Evolutionary conservation across 148 eudicot genomes (phyloP), one percentile per base, ranked within the genome.

Genomic region (Heliamphora exappendiculata): DNA sequence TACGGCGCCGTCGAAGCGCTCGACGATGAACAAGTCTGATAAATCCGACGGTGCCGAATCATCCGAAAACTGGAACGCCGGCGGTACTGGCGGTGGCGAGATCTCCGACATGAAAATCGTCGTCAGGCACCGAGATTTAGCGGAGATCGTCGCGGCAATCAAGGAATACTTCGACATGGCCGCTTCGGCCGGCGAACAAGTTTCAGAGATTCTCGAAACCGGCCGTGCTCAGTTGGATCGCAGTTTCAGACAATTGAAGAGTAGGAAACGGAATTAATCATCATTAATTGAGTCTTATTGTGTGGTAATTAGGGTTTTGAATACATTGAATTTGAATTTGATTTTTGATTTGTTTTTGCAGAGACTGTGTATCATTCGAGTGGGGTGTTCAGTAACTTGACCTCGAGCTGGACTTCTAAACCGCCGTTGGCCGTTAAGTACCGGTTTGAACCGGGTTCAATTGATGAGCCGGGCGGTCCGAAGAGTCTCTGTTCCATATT

Each of bases 321-420:
- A n/a, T n/a, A n/a, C n/a, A 17, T 19, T n/a, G n/a, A n/a, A n/a
- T n/a, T n/a, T 19, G 60, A 1, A 3, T 53, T 73, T 71, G 60
- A 13, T 74, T 47, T 76, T n/a, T 3, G 37, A 65, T 37, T 75
- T 74, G 50, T 63, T 77, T 72, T 78, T 85, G 81, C 83, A 95
- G 99, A 93, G 84, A 95, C 97, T 20, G 94, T 95, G 29, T 93
- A 95, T 84, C 99, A 95, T 84, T 95, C 99, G 7, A 92, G 93
- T 79, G 97, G 99, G 50, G 84, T 95, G 75, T 86, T 95, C 59
- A 92, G 91, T 80, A 95, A 78, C 79, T 80, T 95, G 85, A 95
- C 97, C 84, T 95, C 99, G 4, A 95, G 83, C 82, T 95, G 97
- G 97, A 88, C 93, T 78, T 95, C 97, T 11, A 95, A 93, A 80